Base-by-base conservation (phyloP, 2,329 filamentous ascomycete species). In the Didymella lethalis region DNA sequence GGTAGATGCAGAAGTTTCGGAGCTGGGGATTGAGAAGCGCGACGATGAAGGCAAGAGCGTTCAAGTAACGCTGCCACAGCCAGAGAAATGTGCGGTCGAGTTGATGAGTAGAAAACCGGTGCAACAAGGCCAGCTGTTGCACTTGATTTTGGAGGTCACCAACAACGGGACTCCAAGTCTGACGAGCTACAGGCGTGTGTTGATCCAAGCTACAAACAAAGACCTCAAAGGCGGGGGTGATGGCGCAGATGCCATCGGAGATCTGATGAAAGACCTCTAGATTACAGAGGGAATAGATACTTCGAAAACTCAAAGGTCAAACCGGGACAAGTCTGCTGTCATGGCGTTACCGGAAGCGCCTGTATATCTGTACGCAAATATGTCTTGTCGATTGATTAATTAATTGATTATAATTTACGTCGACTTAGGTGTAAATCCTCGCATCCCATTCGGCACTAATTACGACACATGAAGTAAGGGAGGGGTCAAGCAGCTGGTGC, bases 131-230 rank as follows among this genome's bases (percentile, higher is more conserved):
- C 77, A 83, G 67, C 61, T 78, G 43, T 71, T 84, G 61, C 83
- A 84, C 68, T 60, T 84, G 38, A 80, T 85, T 26, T 72, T 85
- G 1, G 80, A 84, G 62, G 81, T 84, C 4, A 80, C 71, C 7
- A 79, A 83, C 54, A 67, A 73, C 20, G 82, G 82, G 1, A 71
- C 69, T 3, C 80, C 80, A 20, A 68, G 72, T 7, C 67, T 85
- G 64, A 83, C 79, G 32, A 80, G 75, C 48, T 85, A 85, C 69
- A 77, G 79, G 51, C 68, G 83, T 14, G 72, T 84, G 18, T 63
- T 80, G 48, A 71, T 80, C 8, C 75, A 77, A 59, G 69, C 48
- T 6, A 73, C 67, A 10, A 75, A 75, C 46, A 74, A 70, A 45
- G 67, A 74, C 12, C 54, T 75, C 41, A 68, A 47, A 29, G 72